Evolutionary conservation across 305 asterid species (phyloP), one percentile per base, ranked within the genome.

Genomic region (Rubia peregrina): DNA sequence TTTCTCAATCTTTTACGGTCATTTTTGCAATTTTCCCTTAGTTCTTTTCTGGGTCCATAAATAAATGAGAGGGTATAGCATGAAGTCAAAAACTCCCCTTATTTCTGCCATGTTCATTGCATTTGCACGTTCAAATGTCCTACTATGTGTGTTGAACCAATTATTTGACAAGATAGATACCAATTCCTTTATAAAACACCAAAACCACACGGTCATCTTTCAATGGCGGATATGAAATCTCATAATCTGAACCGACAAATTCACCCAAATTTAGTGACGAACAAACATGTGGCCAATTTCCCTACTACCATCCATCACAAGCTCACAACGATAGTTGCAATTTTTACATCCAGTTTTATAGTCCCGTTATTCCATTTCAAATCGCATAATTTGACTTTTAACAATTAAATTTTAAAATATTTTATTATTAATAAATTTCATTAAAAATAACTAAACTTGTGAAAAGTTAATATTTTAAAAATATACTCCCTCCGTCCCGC

Each of bases 71-170:
- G 22, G 59, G 59, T 17, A n/a, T 5, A 51, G n/a, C 30, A 14
- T 16, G 33, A 36, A 51, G 72, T 68, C 72, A 51, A 41, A 68
- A 68, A 33, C 51, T 9, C 41, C 48, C 33, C 71, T 30, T 51
- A 68, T 68, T 51, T 16, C 63, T 36, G 72, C 57, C 72, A 68
- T 51, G 9, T 51, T 10, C 49, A 51, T 33, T 51, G 59, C 59
- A 51, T 51, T 17, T 51, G 59, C 59, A 51, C 59, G 59, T 51
- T 51, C 59, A 17, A 51, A 51, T 51, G 59, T 51, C 59, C 59
- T 51, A 26, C 59, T 51, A 26, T 51, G 22, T 51, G 24, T 51
- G 24, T 51, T 51, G 59, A 51, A 9, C 11, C 59, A 51, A 51
- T 51, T 51, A 51, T 51, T 51, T 51, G 59, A 51, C 59, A 51